Percentiles rank a stretch among this genome's conserved stretches.
These are phyloP conservation scores for Russula sp. DNA, from an alignment of 768 basidiomycete genomes.

Conservation along the genomic window DNA sequence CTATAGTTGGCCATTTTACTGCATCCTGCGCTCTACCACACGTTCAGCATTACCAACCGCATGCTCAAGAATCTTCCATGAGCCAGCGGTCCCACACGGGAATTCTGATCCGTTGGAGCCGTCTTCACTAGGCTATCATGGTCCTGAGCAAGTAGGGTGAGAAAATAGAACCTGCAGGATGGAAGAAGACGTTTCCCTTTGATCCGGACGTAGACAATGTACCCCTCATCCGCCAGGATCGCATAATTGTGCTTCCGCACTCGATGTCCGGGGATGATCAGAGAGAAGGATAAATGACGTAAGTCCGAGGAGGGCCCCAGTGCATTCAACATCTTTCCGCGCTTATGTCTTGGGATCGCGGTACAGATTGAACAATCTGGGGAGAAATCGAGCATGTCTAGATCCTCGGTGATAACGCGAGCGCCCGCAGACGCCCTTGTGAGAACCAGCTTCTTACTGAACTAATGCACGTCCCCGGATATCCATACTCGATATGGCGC, in stretches of 20 bases:
- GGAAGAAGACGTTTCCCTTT: neutral
- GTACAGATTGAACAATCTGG: too few relatives aligned
- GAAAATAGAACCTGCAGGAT: neutral
- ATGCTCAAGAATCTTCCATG: neutral
- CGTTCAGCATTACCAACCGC: neutral
- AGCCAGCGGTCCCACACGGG: neutral
- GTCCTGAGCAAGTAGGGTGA: neutral
- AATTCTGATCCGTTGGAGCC: neutral
- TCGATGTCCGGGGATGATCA: slow-evolving; percentile 13
- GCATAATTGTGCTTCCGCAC: neutral
- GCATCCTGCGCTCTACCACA: neutral
- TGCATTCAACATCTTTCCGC: neutral
- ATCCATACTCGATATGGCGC: too few relatives aligned
- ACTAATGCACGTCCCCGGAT: too few relatives aligned
- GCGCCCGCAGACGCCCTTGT: neutral
- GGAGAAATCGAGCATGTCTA: too few relatives aligned
- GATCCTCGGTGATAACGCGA: neutral
- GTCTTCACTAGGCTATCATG: neutral
- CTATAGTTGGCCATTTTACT: neutral
- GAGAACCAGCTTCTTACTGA: too few relatives aligned
- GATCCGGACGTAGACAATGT: neutral
- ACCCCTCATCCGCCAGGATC: neutral
- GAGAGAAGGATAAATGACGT: neutral
- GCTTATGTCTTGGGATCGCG: neutral
- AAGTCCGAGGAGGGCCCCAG: neutral